These are phyloP conservation scores for Seiridium unicorne DNA, from an alignment of 2,329 filamentous ascomycete genomes.

Conservation along the genomic window DNA sequence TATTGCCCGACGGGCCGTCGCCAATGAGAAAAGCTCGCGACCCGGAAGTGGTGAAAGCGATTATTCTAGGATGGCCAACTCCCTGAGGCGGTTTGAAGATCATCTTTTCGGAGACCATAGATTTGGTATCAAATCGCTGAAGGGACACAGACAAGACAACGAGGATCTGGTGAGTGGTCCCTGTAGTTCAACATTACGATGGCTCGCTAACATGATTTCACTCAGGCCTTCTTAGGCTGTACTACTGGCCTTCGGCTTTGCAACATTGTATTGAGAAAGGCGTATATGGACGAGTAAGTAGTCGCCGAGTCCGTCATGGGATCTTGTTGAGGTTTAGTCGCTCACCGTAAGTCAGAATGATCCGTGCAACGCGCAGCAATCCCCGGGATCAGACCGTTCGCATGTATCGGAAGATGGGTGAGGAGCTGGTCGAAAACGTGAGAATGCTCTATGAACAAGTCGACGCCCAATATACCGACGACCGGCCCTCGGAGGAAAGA, in stretches of 20 bases:
- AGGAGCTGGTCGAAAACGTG: conserved; percentile 49
- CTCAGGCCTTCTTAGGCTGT: conserved; percentile 51
- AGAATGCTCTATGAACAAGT: conserved; percentile 47
- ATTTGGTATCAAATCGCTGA: conserved; percentile 42
- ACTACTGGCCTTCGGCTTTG: conserved; percentile 55
- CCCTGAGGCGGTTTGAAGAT: conserved; percentile 47
- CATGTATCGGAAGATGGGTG: conserved; percentile 43
- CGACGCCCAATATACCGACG: conserved; percentile 44
- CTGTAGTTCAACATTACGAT: background rate
- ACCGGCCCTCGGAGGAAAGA: conserved; percentile 43
- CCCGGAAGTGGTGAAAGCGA: conserved; percentile 49
- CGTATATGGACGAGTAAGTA: conserved; percentile 50
- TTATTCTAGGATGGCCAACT: conserved; percentile 41
- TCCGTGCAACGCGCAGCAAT: conserved; percentile 38
- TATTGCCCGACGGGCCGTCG: conserved; percentile 47
- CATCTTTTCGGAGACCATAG: conserved; percentile 44
- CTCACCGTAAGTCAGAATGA: conserved; percentile 33
- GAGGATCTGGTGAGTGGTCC: conserved; percentile 44
- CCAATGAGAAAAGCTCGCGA: conserved; percentile 37
- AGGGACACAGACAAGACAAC: conserved; percentile 43
- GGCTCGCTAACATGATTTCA: background rate
- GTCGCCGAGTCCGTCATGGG: too few relatives aligned
- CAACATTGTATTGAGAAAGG: conserved; percentile 54
- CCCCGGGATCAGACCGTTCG: conserved; percentile 24
- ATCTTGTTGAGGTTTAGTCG: background rate